Percentiles rank a stretch among this genome's conserved stretches.
Evolutionary conservation across 352 stramenopile species (phyloP).

Genomic region (Globisporangium cederbergense): DNA sequence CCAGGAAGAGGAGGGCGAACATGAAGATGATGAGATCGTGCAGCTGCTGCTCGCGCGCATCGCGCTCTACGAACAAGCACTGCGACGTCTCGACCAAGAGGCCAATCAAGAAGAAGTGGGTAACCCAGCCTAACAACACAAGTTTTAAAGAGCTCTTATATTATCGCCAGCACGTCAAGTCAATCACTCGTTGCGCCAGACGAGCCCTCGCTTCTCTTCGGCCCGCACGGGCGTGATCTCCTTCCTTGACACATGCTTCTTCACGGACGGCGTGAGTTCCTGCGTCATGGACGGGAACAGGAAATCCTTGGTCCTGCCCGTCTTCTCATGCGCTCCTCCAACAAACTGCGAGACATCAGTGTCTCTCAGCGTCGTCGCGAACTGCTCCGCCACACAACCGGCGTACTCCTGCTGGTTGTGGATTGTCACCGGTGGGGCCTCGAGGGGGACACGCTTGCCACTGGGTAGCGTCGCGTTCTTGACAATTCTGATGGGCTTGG

Average conservation of each 20-base stretch:
- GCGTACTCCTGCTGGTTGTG: constrained; percentile 61
- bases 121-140: too few relatives aligned
- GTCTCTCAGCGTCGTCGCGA: constrained; percentile 43
- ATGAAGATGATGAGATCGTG: constrained; percentile 14
- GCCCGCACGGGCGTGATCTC: constrained; percentile 31
- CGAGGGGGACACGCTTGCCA: constrained; percentile 63
- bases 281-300: constrained; percentile 54
- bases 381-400: constrained; percentile 43
- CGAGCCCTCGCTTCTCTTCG: constrained; percentile 39
- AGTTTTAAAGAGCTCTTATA: background rate
- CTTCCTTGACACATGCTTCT: constrained; percentile 53
- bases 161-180: background rate
- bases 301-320: constrained; percentile 49
- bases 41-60: constrained; percentile 21
- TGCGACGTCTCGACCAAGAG: constrained; percentile 26
- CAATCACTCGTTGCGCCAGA: constrained; percentile 48
- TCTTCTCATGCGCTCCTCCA: constrained; percentile 23
- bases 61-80: constrained; percentile 37
- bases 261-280: constrained; percentile 54
- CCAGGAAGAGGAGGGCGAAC: background rate
- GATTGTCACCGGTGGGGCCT: constrained; percentile 64
- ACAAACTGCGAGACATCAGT: constrained; percentile 38
- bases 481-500: constrained; percentile 74
- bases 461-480: constrained; percentile 73
- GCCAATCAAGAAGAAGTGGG: background rate